These are phyloP conservation scores for Hyphodiscus hymeniophilus DNA, from an alignment of 495 filamentous ascomycete genomes.

Conservation along the genomic window DNA sequence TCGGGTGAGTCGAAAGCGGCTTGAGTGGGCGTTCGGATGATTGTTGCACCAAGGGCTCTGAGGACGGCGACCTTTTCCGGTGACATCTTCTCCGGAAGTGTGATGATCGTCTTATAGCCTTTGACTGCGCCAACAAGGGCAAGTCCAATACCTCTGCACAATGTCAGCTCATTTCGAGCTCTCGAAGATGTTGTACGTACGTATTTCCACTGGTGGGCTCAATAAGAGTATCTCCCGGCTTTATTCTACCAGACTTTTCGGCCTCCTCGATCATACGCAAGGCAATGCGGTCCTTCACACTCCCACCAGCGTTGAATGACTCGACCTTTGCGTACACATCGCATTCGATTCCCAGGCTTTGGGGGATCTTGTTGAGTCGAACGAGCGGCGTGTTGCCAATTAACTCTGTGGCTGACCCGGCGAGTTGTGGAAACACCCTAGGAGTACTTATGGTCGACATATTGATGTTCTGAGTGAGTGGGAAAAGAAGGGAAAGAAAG, in stretches of 20 bases:
- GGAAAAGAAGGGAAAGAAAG: background rate
- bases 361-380: slow-evolving; percentile 82
- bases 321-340: slow-evolving; percentile 93
- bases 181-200: slow-evolving; percentile 40
- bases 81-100: slow-evolving; percentile 98
- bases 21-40: slow-evolving; percentile 94
- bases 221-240: slow-evolving; percentile 93
- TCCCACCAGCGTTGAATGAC: slow-evolving; percentile 95
- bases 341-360: slow-evolving; percentile 78
- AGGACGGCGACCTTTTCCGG: slow-evolving; percentile 94
- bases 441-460: slow-evolving; percentile 10
- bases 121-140: slow-evolving; percentile 92
- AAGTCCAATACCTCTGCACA: slow-evolving; percentile 74
- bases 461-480: background rate
- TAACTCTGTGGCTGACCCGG: slow-evolving; percentile 39
- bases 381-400: slow-evolving; percentile 97
- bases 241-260: slow-evolving; percentile 84
- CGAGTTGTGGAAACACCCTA: slow-evolving; percentile 10
- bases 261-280: slow-evolving; percentile 97
- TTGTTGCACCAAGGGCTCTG: slow-evolving; percentile 87
- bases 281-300: slow-evolving; percentile 96
- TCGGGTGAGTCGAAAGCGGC: slow-evolving; percentile 92
- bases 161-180: slow-evolving; percentile 5
- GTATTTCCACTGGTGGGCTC: slow-evolving; percentile 98
- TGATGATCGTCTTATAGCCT: slow-evolving; percentile 97